A percentile compares a stretch with the other conserved stretches of the same genome.
Evolutionary conservation across 228 moss, liverwort and hornwort genomes (phyloP).

Genomic region (Sphagnum fallax): DNA sequence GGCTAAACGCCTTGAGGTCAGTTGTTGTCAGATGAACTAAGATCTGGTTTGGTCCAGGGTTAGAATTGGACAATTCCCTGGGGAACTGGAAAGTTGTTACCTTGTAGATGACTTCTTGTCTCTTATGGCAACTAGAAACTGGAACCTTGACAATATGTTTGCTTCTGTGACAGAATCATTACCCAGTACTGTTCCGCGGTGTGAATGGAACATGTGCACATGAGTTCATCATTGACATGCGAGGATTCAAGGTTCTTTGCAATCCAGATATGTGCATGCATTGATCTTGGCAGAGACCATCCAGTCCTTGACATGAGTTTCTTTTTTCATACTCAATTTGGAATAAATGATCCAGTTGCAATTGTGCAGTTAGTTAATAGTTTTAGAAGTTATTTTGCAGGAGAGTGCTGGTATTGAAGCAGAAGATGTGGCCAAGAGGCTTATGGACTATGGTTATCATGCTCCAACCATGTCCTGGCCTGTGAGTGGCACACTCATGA

Average conservation of each 20-base stretch:
- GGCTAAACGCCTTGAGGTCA: constrained; percentile 85
- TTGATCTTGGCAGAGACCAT: too few relatives aligned
- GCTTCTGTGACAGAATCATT: constrained; percentile 45
- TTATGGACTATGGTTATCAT: constrained; percentile 97
- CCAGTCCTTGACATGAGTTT: too few relatives aligned
- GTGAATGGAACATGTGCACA: constrained; percentile 89
- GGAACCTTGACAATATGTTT: not conserved
- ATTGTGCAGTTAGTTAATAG: too few relatives aligned
- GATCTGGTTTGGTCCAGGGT: too few relatives aligned
- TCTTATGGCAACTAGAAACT: too few relatives aligned
- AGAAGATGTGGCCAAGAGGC: constrained; percentile 93
- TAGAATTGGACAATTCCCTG: too few relatives aligned
- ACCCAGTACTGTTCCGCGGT: constrained; percentile 81
- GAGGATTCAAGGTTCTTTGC: constrained; percentile 69
- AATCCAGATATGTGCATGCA: not conserved
- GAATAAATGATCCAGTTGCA: too few relatives aligned
- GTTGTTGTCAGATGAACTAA: not conserved
- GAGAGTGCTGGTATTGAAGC: constrained; percentile 78
- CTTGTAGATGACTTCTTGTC: too few relatives aligned
- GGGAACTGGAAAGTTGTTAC: too few relatives aligned
- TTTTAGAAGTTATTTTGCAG: constrained; percentile 13
- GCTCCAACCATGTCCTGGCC: constrained; percentile 99
- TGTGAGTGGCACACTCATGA: constrained; percentile 89
- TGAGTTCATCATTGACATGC: constrained; percentile 91
- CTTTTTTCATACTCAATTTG: too few relatives aligned